Evolutionary conservation across 2,329 filamentous ascomycete genomes (phyloP).

Genomic region (Aspergillus neoniger): DNA sequence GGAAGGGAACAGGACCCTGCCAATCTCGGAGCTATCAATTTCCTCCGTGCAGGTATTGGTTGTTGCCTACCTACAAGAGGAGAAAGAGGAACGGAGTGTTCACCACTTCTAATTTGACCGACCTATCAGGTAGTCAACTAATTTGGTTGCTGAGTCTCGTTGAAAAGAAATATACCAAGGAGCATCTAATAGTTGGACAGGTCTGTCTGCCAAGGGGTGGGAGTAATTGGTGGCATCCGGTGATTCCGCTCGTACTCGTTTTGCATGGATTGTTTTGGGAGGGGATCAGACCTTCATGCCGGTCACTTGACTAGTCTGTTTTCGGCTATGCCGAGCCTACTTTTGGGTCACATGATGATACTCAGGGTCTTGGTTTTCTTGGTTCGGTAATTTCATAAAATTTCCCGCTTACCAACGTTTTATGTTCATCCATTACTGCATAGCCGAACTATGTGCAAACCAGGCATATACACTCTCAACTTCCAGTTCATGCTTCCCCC

Average conservation of each 20-base stretch:
- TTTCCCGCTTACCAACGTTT: background rate
- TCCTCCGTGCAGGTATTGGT: background rate
- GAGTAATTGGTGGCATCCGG: background rate
- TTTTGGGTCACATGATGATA: background rate
- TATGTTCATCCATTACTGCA: too few species aligned
- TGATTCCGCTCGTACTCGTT: background rate
- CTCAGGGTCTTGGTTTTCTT: background rate
- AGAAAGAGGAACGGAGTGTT: background rate
- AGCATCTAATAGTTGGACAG: background rate
- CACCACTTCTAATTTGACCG: background rate
- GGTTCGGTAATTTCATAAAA: background rate
- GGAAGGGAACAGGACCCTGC: background rate
- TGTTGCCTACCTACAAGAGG: background rate
- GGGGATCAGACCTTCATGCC: background rate
- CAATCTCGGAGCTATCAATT: slow-evolving; percentile 3
- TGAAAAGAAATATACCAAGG: too few species aligned
- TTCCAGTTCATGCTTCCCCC: background rate
- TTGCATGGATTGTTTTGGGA: background rate
- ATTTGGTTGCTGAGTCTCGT: too few species aligned
- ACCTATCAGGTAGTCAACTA: background rate
- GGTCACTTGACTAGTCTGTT: background rate
- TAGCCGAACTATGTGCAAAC: background rate
- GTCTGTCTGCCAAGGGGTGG: background rate
- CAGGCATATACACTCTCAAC: background rate
- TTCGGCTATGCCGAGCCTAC: background rate